These are phyloP conservation scores for Cymbopogon flexuosus DNA, from an alignment of 202 grass and related monocot genomes.

Conservation along the genomic window DNA sequence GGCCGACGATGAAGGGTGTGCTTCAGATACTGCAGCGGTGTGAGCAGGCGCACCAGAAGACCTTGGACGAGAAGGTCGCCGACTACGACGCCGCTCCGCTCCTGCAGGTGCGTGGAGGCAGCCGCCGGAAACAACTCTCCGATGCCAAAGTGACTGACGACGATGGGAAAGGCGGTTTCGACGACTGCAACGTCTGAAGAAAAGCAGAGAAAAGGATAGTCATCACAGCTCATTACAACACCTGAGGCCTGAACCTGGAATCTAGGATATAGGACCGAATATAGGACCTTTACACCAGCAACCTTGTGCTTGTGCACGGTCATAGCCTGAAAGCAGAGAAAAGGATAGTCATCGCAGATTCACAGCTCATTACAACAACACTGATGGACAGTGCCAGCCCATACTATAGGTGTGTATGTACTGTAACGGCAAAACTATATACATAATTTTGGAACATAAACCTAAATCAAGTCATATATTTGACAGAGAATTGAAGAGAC, in stretches of 20 bases:
- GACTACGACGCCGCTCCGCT: constrained; percentile 47
- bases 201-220: not conserved
- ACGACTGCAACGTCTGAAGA: constrained; percentile 27
- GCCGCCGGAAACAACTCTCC: constrained; percentile 27
- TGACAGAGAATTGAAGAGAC: constrained; percentile 6
- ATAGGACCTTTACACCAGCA: not conserved
- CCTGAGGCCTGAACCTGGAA: not conserved
- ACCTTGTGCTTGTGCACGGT: not conserved
- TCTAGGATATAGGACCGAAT: not conserved
- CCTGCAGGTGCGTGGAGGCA: constrained; percentile 26
- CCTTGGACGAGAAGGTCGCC: not conserved
- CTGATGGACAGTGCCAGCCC: not conserved
- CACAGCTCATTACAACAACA: not conserved
- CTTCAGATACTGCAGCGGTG: constrained; percentile 57
- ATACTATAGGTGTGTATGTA: not conserved
- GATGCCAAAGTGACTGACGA: not conserved
- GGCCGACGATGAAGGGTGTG: constrained; percentile 80
- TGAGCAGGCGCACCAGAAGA: constrained; percentile 31
- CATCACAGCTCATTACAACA: no score
- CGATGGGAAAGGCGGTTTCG: not conserved
- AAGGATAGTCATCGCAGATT: not conserved
- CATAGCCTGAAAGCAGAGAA: not conserved
- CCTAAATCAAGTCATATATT: not conserved
- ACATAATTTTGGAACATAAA: not conserved
- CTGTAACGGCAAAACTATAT: not conserved